A percentile compares a stretch with the other conserved stretches of the same genome.
These are phyloP conservation scores for Tolypocladium endophyticum DNA, from an alignment of 2,329 filamentous ascomycete genomes.

Conservation along the genomic window DNA sequence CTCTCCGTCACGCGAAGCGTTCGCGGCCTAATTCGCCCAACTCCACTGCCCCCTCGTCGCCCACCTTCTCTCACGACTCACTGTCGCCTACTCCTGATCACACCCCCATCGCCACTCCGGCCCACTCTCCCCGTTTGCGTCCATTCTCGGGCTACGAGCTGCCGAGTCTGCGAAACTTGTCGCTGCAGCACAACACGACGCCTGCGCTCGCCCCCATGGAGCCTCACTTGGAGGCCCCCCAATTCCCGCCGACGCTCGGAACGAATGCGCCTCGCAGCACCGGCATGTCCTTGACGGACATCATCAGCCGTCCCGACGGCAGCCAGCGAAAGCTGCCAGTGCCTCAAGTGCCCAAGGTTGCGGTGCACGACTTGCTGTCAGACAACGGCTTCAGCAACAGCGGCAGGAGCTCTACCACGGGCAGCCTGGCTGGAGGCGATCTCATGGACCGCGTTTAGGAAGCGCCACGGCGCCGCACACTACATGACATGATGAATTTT, in stretches of 20 bases:
- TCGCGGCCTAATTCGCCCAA: constrained; percentile 90
- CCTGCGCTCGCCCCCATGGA: constrained; percentile 50
- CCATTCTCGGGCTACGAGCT: constrained; percentile 71
- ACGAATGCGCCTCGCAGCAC: constrained; percentile 41
- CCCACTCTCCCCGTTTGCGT: constrained; percentile 83
- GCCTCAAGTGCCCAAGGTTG: constrained; percentile 81
- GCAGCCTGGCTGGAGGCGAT: constrained; percentile 66
- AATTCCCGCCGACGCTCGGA: constrained; percentile 37
- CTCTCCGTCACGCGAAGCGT: constrained; percentile 66
- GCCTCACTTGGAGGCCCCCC: constrained; percentile 37
- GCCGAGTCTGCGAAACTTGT: constrained; percentile 66
- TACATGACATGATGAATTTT: constrained; percentile 27
- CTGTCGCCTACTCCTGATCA: constrained; percentile 92
- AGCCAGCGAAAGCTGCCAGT: constrained; percentile 85
- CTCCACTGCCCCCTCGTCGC: constrained; percentile 90
- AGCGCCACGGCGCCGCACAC: constrained; percentile 12
- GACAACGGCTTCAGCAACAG: constrained; percentile 58
- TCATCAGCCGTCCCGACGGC: constrained; percentile 81
- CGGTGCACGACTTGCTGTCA: constrained; percentile 74
- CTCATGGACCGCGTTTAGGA: constrained; percentile 44
- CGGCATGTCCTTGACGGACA: constrained; percentile 80
- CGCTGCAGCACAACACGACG: constrained; percentile 40
- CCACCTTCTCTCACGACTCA: constrained; percentile 93
- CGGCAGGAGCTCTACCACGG: constrained; percentile 66
- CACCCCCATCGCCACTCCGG: constrained; percentile 94